Conservation (phyloP, 768 basidiomycete species). For the Boletus insuetus region DNA sequence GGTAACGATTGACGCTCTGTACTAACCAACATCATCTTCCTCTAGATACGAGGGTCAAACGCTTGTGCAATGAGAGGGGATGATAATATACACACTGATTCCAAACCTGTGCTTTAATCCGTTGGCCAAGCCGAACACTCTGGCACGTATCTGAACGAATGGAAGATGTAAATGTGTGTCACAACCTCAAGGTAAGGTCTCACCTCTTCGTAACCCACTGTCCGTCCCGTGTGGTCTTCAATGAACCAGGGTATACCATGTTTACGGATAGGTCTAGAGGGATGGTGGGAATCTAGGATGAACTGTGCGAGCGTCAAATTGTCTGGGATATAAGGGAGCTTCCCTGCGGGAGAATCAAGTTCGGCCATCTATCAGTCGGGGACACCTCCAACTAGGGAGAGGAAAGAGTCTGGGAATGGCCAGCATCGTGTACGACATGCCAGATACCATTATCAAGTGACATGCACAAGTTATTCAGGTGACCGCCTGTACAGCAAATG, state of each 20-base stretch:
- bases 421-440: not conserved
- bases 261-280: conserved; percentile 25
- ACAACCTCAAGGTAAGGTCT: not conserved
- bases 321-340: conserved; percentile 36
- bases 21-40: conserved; percentile 40
- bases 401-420: not conserved
- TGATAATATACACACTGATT: conserved; percentile 27
- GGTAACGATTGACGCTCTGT: not conserved
- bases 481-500: too few species aligned
- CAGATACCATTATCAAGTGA: too few species aligned
- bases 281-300: conserved; percentile 35
- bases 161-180: not conserved
- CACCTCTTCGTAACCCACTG: conserved; percentile 38
- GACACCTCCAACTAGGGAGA: not conserved
- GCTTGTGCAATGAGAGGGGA: not conserved
- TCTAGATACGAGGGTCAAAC: conserved; percentile 22
- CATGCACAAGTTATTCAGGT: too few species aligned
- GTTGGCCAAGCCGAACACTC: conserved; percentile 39
- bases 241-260: conserved; percentile 37
- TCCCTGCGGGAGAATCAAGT: conserved; percentile 27
- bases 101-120: conserved; percentile 33
- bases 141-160: conserved; percentile 31
- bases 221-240: conserved; percentile 39
- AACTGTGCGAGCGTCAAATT: conserved; percentile 39
- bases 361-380: conserved; percentile 21